A percentile compares a stretch with the other conserved stretches of the same genome.
phyloP scores from a whole-genome alignment of 352 stramenopile genomes.

The Phytophthora uliginosa region DNA sequence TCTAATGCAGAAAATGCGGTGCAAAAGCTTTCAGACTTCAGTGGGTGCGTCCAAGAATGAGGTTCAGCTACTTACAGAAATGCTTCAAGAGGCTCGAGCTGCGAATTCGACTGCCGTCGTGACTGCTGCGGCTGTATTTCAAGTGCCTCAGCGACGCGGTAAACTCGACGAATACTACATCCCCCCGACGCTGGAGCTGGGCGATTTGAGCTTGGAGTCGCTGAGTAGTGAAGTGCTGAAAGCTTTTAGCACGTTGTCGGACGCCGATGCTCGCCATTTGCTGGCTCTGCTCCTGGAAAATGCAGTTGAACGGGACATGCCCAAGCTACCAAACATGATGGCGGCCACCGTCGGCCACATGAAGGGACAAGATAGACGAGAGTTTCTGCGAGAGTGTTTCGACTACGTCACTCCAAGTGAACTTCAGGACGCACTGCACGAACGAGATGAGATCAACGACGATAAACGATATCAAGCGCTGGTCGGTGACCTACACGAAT shows the following conservation, averaged over 20 bases:
- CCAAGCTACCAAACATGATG: conserved; percentile 48
- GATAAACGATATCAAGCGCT: conserved; percentile 64
- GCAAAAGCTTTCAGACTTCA: conserved; percentile 30
- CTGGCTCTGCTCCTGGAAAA: conserved; percentile 52
- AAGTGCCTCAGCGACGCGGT: conserved; percentile 17
- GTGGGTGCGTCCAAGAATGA: conserved; percentile 44
- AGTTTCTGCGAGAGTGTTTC: conserved; percentile 75
- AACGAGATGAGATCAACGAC: conserved; percentile 66
- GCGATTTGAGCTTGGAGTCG: conserved; percentile 59
- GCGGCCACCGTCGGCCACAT: conserved; percentile 59
- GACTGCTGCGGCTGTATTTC: conserved; percentile 18
- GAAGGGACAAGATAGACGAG: conserved; percentile 44
- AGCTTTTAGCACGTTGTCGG: conserved; percentile 52
- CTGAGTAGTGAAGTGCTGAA: conserved; percentile 54
- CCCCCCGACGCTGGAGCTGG: conserved; percentile 37
- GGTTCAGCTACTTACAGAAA: conserved; percentile 44
- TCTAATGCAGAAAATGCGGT: conserved; percentile 32
- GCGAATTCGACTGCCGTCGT: conserved; percentile 16
- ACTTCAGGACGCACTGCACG: conserved; percentile 59
- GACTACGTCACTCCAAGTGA: conserved; percentile 55
- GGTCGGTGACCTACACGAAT: conserved; percentile 60
- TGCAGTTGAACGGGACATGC: conserved; percentile 44
- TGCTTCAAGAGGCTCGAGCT: conserved; percentile 47
- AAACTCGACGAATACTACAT: conserved; percentile 31
- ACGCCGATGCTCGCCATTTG: conserved; percentile 49